Evolutionary conservation across 176 grass and related monocot genomes (phyloP).

Genomic region (Carex parvula): DNA sequence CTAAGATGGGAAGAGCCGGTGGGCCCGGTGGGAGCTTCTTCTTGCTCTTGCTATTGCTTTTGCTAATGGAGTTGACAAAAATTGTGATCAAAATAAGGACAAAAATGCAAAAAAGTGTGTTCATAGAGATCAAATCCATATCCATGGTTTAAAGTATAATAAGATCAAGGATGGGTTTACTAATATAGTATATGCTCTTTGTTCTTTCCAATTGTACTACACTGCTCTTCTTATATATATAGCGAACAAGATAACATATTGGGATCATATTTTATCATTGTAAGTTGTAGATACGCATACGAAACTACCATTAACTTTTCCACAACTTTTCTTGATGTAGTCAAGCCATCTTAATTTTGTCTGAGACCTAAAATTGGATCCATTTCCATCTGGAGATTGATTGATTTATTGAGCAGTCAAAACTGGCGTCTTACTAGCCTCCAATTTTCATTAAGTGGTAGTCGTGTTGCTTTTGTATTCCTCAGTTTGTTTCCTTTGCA

Average conservation of each 20-base stretch:
- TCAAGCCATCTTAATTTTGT: too few species aligned
- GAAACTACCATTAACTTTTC: background rate
- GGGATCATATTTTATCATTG: too few species aligned
- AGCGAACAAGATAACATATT: background rate
- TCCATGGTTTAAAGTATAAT: background rate
- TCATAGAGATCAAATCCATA: conserved; percentile 7
- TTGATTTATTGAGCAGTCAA: too few species aligned
- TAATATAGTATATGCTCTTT: too few species aligned
- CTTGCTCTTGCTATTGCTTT: background rate
- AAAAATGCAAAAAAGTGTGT: background rate
- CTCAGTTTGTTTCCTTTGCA: too few species aligned
- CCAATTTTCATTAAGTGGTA: background rate
- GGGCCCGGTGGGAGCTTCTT: conserved; percentile 11
- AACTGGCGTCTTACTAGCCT: background rate
- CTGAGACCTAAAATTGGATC: background rate
- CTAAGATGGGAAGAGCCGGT: conserved; percentile 20
- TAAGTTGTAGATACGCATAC: background rate
- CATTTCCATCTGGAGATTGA: background rate
- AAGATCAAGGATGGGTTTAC: background rate
- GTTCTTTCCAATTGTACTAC: background rate
- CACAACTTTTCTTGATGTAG: background rate
- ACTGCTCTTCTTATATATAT: background rate
- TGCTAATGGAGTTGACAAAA: background rate
- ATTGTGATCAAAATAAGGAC: background rate
- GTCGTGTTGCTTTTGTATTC: too few species aligned